Conservation (phyloP, 257 asterid genomes). For the Cinchona pubescens region DNA sequence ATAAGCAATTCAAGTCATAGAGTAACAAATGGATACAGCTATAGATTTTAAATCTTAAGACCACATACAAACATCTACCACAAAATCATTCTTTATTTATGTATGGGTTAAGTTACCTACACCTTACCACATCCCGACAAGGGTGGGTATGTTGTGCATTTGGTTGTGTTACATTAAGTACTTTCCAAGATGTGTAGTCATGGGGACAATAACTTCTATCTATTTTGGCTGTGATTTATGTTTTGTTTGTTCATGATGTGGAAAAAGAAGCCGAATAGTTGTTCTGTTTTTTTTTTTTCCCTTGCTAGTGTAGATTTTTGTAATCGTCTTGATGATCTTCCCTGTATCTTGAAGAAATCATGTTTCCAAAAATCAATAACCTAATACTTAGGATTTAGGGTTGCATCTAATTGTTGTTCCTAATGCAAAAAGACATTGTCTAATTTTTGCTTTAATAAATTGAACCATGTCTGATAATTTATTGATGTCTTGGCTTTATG, state of each 20-base stretch:
- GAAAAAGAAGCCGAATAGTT: too few species aligned
- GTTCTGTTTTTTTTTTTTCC: neutral
- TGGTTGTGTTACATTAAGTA: neutral
- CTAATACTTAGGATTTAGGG: neutral
- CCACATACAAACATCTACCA: neutral
- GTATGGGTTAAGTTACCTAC: neutral
- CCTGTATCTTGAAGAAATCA: neutral
- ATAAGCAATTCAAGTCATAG: neutral
- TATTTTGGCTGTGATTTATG: neutral
- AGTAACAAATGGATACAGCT: neutral
- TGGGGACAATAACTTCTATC: neutral
- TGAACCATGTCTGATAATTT: neutral
- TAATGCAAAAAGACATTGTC: neutral
- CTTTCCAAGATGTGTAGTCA: neutral
- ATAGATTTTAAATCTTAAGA: neutral
- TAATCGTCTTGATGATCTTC: neutral
- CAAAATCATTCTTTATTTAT: neutral
- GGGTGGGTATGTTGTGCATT: neutral
- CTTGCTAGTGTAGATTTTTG: neutral
- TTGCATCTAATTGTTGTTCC: too few species aligned
- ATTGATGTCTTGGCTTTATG: neutral
- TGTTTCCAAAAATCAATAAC: neutral
- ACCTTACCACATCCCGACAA: neutral
- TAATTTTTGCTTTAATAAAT: neutral
- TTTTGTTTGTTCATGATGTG: neutral